Evolutionary conservation across 2,329 filamentous ascomycete species (phyloP).

Genomic region (Paraconiothyrium sp.): DNA sequence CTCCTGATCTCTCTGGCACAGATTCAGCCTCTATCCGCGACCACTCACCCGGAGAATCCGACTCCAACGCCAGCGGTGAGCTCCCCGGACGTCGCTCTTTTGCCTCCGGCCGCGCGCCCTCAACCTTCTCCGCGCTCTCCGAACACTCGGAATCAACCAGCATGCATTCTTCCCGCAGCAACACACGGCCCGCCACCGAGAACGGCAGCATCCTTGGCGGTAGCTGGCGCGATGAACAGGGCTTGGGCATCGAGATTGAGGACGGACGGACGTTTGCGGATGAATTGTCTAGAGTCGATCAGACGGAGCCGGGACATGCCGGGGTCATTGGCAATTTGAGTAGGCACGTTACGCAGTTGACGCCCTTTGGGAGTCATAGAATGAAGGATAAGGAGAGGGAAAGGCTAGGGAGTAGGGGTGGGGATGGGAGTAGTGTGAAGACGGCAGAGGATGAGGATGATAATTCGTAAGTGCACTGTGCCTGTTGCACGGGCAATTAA

Average conservation of each 20-base stretch:
- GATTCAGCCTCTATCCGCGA: slow-evolving; percentile 45
- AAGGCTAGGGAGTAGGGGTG: slow-evolving; percentile 21
- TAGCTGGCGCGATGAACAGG: slow-evolving; percentile 27
- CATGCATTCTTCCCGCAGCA: slow-evolving; percentile 21
- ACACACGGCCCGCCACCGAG: slow-evolving; percentile 27
- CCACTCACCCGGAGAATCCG: slow-evolving; percentile 41
- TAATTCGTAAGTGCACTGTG: neutral
- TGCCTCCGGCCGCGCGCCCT: slow-evolving; percentile 42
- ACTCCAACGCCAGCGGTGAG: slow-evolving; percentile 41
- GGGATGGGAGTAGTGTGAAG: slow-evolving; percentile 27
- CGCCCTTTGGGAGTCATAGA: slow-evolving; percentile 35
- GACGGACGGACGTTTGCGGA: slow-evolving; percentile 48
- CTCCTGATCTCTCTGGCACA: slow-evolving; percentile 44
- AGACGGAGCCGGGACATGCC: slow-evolving; percentile 46
- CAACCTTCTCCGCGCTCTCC: slow-evolving; percentile 39
- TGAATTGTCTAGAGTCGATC: slow-evolving; percentile 46
- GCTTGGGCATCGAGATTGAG: slow-evolving; percentile 33
- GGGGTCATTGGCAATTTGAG: slow-evolving; percentile 46
- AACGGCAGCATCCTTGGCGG: slow-evolving; percentile 39
- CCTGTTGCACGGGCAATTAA: neutral
- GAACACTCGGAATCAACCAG: slow-evolving; percentile 38
- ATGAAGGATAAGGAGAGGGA: slow-evolving; percentile 27
- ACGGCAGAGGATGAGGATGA: slow-evolving; percentile 7
- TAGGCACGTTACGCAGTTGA: slow-evolving; percentile 44
- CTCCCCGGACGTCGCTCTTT: slow-evolving; percentile 38